Base-by-base conservation (phyloP, 345 rosid species). In the Pistacia atlantica region DNA sequence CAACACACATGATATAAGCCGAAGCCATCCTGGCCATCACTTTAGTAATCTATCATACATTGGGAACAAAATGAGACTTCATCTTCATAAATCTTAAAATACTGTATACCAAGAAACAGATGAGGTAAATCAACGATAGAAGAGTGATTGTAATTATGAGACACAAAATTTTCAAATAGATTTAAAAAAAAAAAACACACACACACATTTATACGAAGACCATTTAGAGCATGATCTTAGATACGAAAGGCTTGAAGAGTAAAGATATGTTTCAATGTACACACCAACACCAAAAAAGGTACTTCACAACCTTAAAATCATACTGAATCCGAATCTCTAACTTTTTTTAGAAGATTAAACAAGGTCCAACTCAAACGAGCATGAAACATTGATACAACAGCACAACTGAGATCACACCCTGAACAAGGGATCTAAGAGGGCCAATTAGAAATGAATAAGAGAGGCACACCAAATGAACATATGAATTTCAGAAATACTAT, bases 1-100 rank as follows among this genome's bases (percentile, higher is more conserved):
- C n/a, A 79, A 95, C 92, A 77, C 99, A 95, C 86, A 92, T 80
- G 76, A 95, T 92, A 86, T 93, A 92, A 72, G 85, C 92, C 14
- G 97, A 78, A 62, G 96, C 96, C 88, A 82, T 86, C 54, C 82
- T 86, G n/a, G 93, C 83, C 89, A 89, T 89, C 75, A 95, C 97
- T 87, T 90, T 95, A 9, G 99, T 92, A 64, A 95, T 88, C 95
- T 94, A 79, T 67, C 55, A 67, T 52, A 72, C 54, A 60, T 69
- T 1, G 65, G 55, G 48, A 64, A 46, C 6, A 72, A 59, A 18
- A 68, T 69, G 25, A 22, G 54, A n/a, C 38, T 2, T 54, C 25
- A 14, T 60, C 5, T 10, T 4, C 6, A 33, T 18, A 72, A 20
- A 28, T 37, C 28, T 37, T 18, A 13, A 37, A 35, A 20, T 33